These are phyloP conservation scores for Chytriomyces sp. DNA, from an alignment of 192 early-diverging fungal species.

Conservation along the genomic window DNA sequence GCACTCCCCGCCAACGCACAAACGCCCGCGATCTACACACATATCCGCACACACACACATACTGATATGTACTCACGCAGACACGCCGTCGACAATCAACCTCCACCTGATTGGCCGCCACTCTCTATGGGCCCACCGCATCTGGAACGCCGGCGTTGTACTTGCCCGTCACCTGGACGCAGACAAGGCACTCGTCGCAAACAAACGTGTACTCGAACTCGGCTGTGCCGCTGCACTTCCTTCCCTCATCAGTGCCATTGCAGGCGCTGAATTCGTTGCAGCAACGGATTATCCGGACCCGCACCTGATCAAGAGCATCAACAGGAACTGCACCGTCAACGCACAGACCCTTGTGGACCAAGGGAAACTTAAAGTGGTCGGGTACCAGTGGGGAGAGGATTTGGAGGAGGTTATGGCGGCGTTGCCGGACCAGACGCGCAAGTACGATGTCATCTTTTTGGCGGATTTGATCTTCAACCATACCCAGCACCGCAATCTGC, in stretches of 20 bases:
- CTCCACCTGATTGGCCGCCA: slow-evolving; percentile 41
- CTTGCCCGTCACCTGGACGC: slow-evolving; percentile 81
- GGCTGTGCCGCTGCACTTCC: slow-evolving; percentile 86
- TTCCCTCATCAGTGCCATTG: slow-evolving; percentile 70
- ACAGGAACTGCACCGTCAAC: slow-evolving; percentile 67
- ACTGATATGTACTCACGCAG: no score
- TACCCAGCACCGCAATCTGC: slow-evolving; percentile 78
- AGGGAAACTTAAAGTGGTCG: slow-evolving; percentile 15
- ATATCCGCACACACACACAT: no score
- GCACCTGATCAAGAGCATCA: slow-evolving; percentile 77
- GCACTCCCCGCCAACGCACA: no score
- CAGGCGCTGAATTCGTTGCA: slow-evolving; percentile 71
- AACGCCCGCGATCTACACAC: no score
- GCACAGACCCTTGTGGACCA: slow-evolving; percentile 35
- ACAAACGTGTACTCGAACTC: slow-evolving; percentile 77
- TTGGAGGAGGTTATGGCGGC: slow-evolving; percentile 45
- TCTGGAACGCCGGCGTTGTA: slow-evolving; percentile 90
- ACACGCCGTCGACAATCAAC: slow-evolving; percentile 10
- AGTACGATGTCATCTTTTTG: slow-evolving; percentile 82
- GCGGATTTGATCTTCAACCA: slow-evolving; percentile 88
- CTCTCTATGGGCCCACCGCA: slow-evolving; percentile 79
- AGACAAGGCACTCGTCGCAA: slow-evolving; percentile 60
- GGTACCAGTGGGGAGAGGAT: slow-evolving; percentile 75
- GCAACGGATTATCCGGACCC: slow-evolving; percentile 82
- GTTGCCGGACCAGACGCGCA: slow-evolving; percentile 23